Evolutionary conservation across 2,329 filamentous ascomycete species (phyloP).

Genomic region (Talaromyces sp.): DNA sequence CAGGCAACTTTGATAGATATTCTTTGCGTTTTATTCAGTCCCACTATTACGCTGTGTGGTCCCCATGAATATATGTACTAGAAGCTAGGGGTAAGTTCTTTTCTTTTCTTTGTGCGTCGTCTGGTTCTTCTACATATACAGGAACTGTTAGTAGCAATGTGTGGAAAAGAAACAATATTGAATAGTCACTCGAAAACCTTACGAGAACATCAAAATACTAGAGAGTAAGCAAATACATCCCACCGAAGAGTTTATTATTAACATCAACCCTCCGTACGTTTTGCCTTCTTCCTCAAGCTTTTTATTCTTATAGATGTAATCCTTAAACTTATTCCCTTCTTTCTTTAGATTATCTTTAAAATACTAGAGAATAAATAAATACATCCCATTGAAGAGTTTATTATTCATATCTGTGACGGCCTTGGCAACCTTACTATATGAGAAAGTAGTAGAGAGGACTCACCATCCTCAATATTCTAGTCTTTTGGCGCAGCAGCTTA

Average conservation of each 20-base stretch:
- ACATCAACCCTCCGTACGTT: conserved; percentile 7
- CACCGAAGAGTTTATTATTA: neutral
- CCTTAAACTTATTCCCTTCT: neutral
- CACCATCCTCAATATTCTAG: too few relatives aligned
- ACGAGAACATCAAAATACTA: neutral
- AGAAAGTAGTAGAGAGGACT: too few relatives aligned
- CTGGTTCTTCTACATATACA: neutral
- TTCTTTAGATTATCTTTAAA: neutral
- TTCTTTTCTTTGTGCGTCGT: neutral
- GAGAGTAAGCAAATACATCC: neutral
- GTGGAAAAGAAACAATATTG: neutral
- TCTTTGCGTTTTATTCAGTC: neutral
- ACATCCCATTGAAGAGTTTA: too few relatives aligned
- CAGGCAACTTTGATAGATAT: neutral
- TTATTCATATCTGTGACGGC: too few relatives aligned
- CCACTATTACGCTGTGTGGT: neutral
- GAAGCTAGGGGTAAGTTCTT: neutral
- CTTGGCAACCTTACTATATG: too few relatives aligned
- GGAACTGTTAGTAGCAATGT: neutral
- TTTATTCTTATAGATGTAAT: conserved; percentile 6
- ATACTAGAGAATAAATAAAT: too few relatives aligned
- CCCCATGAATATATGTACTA: neutral
- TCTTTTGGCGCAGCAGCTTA: too few relatives aligned
- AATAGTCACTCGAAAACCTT: neutral
- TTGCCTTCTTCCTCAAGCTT: conserved; percentile 3